Conservation (phyloP, 805 yeast species). For the Saturnispora sanitii region DNA sequence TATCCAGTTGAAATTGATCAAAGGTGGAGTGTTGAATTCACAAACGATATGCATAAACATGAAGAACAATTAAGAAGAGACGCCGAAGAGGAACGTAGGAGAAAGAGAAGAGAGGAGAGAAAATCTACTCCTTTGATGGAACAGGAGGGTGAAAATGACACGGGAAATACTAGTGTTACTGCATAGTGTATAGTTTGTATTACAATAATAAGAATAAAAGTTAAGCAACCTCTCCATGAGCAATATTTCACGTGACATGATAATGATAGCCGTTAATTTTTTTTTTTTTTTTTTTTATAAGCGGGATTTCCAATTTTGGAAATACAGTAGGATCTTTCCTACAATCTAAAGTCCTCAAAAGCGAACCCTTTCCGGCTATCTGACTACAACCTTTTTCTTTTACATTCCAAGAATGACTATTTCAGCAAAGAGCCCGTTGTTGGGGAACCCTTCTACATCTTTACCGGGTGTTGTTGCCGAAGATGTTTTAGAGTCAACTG, state of each 20-base stretch:
- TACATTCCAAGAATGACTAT: background rate
- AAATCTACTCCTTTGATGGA: slow-evolving; percentile 25
- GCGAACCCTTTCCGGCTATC: background rate
- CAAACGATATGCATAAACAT: slow-evolving; percentile 15
- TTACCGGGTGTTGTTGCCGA: slow-evolving; percentile 24
- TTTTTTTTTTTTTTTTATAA: background rate
- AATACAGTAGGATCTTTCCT: background rate
- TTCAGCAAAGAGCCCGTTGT: slow-evolving; percentile 5
- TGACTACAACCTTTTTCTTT: background rate
- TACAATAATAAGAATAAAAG: slow-evolving; percentile 1
- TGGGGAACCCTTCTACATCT: slow-evolving; percentile 20
- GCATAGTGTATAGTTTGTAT: background rate
- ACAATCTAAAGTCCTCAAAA: background rate
- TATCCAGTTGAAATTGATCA: slow-evolving; percentile 23
- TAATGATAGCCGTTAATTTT: background rate
- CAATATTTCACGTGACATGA: background rate
- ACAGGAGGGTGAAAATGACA: background rate
- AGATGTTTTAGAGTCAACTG: slow-evolving; percentile 18
- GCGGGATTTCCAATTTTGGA: background rate
- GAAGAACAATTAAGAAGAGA: slow-evolving; percentile 15
- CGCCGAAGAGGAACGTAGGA: slow-evolving; percentile 33
- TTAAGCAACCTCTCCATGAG: background rate
- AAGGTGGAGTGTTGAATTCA: slow-evolving; percentile 21
- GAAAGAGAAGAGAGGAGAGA: slow-evolving; percentile 14
- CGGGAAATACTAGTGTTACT: background rate